These are phyloP conservation scores for Phytophthora pisi DNA, from an alignment of 352 stramenopile genomes.

Conservation along the genomic window DNA sequence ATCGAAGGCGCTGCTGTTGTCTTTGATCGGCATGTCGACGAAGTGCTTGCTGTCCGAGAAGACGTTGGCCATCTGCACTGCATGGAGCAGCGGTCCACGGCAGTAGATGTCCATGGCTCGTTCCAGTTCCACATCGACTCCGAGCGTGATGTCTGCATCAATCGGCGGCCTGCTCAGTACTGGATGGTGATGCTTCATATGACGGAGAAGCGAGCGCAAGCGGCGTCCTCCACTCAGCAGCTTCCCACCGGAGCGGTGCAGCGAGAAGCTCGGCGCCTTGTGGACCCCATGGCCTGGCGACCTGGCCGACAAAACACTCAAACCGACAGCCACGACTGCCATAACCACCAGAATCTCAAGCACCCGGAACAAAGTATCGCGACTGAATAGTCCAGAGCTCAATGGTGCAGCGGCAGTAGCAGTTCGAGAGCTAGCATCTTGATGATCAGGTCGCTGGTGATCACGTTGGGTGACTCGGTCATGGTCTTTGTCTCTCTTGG, in stretches of 20 bases:
- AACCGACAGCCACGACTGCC: slow-evolving; percentile 16
- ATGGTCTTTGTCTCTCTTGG: slow-evolving; percentile 6
- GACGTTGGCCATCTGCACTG: slow-evolving; percentile 73
- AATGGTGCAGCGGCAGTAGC: neutral
- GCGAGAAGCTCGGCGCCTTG: slow-evolving; percentile 22
- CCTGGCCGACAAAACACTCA: slow-evolving; percentile 29
- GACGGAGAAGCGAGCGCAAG: slow-evolving; percentile 34
- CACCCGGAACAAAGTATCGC: slow-evolving; percentile 10
- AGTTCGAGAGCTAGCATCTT: neutral
- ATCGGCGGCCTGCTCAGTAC: slow-evolving; percentile 17
- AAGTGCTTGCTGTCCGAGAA: slow-evolving; percentile 94
- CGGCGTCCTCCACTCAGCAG: slow-evolving; percentile 31
- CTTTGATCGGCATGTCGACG: slow-evolving; percentile 93
- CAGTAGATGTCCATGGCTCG: slow-evolving; percentile 81
- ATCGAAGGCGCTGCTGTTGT: slow-evolving; percentile 70
- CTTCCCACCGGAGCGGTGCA: slow-evolving; percentile 36
- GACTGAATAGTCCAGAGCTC: neutral
- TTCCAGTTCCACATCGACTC: slow-evolving; percentile 53
- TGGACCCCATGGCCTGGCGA: slow-evolving; percentile 11
- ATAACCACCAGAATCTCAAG: slow-evolving; percentile 35
- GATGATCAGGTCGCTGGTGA: neutral
- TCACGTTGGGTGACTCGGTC: neutral
- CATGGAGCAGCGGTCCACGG: slow-evolving; percentile 64
- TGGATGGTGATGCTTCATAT: slow-evolving; percentile 30
- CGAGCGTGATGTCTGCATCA: slow-evolving; percentile 26